These are phyloP conservation scores for Sanghuangporus sanghuang DNA, from an alignment of 1,284 basidiomycete genomes.

Conservation along the genomic window DNA sequence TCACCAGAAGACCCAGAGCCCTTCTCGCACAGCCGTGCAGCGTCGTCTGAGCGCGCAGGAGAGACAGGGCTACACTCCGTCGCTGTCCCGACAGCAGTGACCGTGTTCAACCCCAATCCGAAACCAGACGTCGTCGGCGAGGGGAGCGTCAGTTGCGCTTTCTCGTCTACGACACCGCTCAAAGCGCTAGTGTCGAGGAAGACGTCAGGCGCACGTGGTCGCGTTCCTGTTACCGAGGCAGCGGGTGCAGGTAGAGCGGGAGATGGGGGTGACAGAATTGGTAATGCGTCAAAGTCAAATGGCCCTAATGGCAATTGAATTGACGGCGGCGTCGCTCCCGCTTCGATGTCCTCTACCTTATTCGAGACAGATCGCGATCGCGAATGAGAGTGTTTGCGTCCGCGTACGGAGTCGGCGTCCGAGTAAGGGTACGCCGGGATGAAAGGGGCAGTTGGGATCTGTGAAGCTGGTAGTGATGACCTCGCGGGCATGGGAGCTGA, in stretches of 20 bases:
- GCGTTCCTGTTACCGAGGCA: background rate
- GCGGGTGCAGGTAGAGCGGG: background rate
- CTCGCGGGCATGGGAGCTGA: background rate
- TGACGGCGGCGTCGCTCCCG: background rate
- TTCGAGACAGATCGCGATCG: background rate
- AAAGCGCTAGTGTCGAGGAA: background rate
- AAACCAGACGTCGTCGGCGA: background rate
- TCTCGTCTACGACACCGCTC: background rate
- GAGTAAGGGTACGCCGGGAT: slow-evolving; percentile 11
- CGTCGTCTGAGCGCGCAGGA: background rate
- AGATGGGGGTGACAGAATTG: slow-evolving; percentile 9
- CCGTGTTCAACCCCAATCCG: background rate
- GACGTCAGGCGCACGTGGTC: background rate
- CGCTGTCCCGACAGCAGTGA: background rate
- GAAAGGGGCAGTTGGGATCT: slow-evolving; percentile 8
- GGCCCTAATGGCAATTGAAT: slow-evolving; percentile 13
- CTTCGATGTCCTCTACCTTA: background rate
- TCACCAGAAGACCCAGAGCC: no score
- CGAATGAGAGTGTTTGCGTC: background rate
- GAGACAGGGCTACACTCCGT: background rate
- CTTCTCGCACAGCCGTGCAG: background rate
- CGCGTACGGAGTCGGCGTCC: background rate
- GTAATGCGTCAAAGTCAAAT: slow-evolving; percentile 59
- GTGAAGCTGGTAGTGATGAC: background rate
- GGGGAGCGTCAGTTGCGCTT: background rate